Base-by-base conservation (phyloP, 2,329 filamentous ascomycete genomes). In the Penicillium sp. region DNA sequence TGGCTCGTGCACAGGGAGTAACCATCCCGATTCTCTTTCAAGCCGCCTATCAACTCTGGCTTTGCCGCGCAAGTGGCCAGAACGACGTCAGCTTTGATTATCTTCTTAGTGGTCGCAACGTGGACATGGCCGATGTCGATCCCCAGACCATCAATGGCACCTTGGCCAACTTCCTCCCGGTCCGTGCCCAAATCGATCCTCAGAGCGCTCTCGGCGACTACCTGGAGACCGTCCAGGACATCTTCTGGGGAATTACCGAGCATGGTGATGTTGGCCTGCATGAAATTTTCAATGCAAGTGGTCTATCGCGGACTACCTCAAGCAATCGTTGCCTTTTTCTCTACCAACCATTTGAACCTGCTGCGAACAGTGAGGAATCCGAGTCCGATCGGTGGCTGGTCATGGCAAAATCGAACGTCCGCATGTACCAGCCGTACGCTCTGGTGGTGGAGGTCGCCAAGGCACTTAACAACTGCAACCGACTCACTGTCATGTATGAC, bases 31-130 rank as follows among this genome's bases (percentile, higher is more conserved):
- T 72, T 18, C 57, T 76, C 46, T 76, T 76, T 57, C 74, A 75
- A 58, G 66, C 69, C 3, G 68, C 70, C 11, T 75, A 66, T 59
- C 58, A 65, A 26, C 46, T 73, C 11, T 69, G 64, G 52, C 63
- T 74, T 8, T 59, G 63, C 6, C 63, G 58, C 18, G 61, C 62
- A 31, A 66, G 55, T 16, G 53, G 56, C 10, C 37, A 38, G 4
- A 34, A 35, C 9, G 67, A 69, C 35, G 61, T 74, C 20, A 50
- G 56, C 11, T 71, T 70, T 46, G 73, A 75, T 61, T 70, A 76
- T 63, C 71, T 76, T 40, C 56, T 70, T 48, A 74, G 68, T 1
- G 74, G 74, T 18, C 72, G 74, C 55, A 76, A 76, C 59, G 69
- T 75, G 22, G 67, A 68, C 31, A 57, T 75, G 31, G 61, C 59